Conservation (phyloP, 495 filamentous ascomycete genomes). For the Talaromyces proteolyticus region DNA sequence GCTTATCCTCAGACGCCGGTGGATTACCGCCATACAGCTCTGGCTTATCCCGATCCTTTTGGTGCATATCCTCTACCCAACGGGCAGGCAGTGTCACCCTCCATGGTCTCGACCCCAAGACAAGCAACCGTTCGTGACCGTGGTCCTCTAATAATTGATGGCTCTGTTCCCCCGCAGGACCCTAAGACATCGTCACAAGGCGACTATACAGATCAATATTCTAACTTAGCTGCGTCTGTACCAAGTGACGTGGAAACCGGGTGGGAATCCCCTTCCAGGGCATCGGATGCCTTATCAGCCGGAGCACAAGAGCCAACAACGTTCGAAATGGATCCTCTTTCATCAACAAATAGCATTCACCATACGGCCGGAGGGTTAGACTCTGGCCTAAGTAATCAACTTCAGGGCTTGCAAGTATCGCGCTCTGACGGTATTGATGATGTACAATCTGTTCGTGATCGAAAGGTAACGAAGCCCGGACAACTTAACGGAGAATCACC, state of each 20-base stretch:
- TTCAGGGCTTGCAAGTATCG: conserved; percentile 34
- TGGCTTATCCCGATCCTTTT: conserved; percentile 23
- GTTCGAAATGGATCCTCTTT: conserved; percentile 27
- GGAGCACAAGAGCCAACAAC: conserved; percentile 32
- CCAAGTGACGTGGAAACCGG: conserved; percentile 38
- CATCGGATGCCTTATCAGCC: conserved; percentile 36
- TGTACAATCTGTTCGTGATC: conserved; percentile 15
- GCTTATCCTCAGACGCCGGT: conserved; percentile 29
- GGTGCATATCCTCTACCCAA: conserved; percentile 11
- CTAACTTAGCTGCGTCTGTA: conserved; percentile 23
- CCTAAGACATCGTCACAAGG: conserved; percentile 17
- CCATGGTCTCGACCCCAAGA: conserved; percentile 14
- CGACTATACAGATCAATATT: conserved; percentile 28
- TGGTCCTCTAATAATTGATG: conserved; percentile 40
- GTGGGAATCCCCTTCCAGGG: conserved; percentile 34
- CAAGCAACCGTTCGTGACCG: conserved; percentile 16
- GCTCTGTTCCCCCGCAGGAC: conserved; percentile 34
- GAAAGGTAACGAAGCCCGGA: conserved; percentile 22
- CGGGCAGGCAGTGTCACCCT: conserved; percentile 10
- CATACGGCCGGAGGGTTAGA: conserved; percentile 17
- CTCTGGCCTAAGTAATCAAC: conserved; percentile 27
- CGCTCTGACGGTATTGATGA: conserved; percentile 29
- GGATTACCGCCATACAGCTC: conserved; percentile 31
- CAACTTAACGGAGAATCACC: conserved; percentile 8
- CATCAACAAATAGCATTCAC: neutral